Evolutionary conservation across 2,329 filamentous ascomycete species (phyloP).

Genomic region (Bipolaris sorokiniana): DNA sequence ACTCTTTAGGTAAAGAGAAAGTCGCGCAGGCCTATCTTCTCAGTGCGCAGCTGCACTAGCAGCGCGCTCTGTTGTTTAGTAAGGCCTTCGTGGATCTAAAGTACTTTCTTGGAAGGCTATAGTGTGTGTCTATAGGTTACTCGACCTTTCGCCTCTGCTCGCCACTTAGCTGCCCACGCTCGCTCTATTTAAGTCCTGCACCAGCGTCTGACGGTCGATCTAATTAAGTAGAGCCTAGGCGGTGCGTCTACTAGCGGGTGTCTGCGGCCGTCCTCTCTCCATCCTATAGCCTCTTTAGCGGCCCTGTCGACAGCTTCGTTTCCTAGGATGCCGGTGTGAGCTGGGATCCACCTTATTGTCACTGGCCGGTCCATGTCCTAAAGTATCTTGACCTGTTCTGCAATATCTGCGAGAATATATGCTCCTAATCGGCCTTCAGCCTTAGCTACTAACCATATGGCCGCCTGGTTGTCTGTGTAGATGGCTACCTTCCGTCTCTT

Average conservation of each 20-base stretch:
- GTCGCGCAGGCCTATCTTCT: slow-evolving; percentile 21
- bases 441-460: slow-evolving; percentile 23
- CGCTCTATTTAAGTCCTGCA: slow-evolving; percentile 12
- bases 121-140: slow-evolving; percentile 19
- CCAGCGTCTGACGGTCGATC: slow-evolving; percentile 15
- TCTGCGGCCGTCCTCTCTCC: slow-evolving; percentile 18
- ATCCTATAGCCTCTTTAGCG: slow-evolving; percentile 23
- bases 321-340: neutral
- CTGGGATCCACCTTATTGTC: slow-evolving; percentile 1
- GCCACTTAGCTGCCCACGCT: slow-evolving; percentile 11
- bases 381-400: slow-evolving; percentile 16
- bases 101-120: slow-evolving; percentile 17
- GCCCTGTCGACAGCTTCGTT: neutral
- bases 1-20: slow-evolving; percentile 23
- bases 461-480: slow-evolving; percentile 28
- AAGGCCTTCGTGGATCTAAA: slow-evolving; percentile 19
- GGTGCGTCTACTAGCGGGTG: slow-evolving; percentile 17
- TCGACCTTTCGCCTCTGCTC: slow-evolving; percentile 13
- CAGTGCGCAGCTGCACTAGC: slow-evolving; percentile 19
- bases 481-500: slow-evolving; percentile 15
- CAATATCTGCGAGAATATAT: slow-evolving; percentile 24
- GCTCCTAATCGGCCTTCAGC: neutral
- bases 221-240: slow-evolving; percentile 5
- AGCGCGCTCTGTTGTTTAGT: slow-evolving; percentile 22
- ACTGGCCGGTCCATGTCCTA: slow-evolving; percentile 5